These are phyloP conservation scores for Colletotrichum truncatum DNA, from an alignment of 2,329 filamentous ascomycete species.

Conservation along the genomic window DNA sequence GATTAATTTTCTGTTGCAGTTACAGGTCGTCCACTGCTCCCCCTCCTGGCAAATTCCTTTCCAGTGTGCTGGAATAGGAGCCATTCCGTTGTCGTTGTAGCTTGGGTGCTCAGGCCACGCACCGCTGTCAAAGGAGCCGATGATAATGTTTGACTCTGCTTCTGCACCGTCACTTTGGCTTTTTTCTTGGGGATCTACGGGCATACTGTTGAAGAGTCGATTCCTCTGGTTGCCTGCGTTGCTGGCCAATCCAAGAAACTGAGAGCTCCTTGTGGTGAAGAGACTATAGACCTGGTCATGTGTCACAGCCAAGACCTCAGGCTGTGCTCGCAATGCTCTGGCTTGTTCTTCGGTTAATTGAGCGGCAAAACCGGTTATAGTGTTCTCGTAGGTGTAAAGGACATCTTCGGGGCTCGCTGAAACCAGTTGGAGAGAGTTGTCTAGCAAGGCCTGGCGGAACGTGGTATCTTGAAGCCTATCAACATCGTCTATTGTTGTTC, in stretches of 20 bases:
- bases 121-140: conserved; percentile 26
- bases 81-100: conserved; percentile 19
- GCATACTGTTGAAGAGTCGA: conserved; percentile 6
- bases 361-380: conserved; percentile 26
- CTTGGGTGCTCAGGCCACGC: conserved; percentile 30
- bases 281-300: conserved; percentile 9
- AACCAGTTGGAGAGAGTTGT: not conserved
- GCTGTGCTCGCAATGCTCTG: conserved; percentile 5
- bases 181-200: not conserved
- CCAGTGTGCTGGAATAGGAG: conserved; percentile 19
- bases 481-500: too few species aligned
- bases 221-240: too few species aligned
- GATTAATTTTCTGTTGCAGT: conserved; percentile 29
- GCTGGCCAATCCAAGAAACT: conserved; percentile 20
- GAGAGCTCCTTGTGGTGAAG: conserved; percentile 13
- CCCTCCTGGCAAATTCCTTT: conserved; percentile 22
- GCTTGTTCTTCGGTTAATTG: conserved; percentile 21
- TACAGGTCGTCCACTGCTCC: not conserved
- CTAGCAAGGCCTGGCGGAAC: not conserved
- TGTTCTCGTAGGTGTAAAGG: conserved; percentile 23
- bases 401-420: not conserved
- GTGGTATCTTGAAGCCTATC: too few species aligned
- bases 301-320: conserved; percentile 15
- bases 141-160: conserved; percentile 16
- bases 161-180: not conserved